Evolutionary conservation across 345 rosid species (phyloP).

Genomic region (Gossypium stocksii): DNA sequence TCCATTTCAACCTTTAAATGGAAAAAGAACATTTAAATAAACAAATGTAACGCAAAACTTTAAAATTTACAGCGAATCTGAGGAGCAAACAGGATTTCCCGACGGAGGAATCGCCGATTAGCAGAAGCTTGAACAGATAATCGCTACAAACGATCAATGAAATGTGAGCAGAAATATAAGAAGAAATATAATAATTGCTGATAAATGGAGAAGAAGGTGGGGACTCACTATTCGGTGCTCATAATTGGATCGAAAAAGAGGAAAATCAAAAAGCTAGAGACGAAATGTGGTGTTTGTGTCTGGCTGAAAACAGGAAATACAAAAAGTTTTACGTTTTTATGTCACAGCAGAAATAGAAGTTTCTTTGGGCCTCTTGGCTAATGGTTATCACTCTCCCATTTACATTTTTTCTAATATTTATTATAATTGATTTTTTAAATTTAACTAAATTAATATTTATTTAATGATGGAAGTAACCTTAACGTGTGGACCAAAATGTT

Average conservation of each 20-base stretch:
- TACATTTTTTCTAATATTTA: no score
- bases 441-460: no score
- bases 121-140: conserved; percentile 72
- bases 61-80: conserved; percentile 60
- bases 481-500: no score
- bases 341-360: no score
- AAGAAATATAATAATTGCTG: not conserved
- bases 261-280: not conserved
- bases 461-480: no score
- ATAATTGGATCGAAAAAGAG: conserved; percentile 24
- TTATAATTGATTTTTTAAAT: no score
- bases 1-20: not conserved
- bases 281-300: no score
- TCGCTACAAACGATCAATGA: conserved; percentile 32
- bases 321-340: no score
- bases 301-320: no score
- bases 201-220: not conserved
- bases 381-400: no score
- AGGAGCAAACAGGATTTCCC: conserved; percentile 82
- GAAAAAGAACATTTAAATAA: not conserved
- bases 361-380: no score
- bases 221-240: conserved; percentile 55
- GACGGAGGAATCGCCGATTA: conserved; percentile 80
- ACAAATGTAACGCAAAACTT: not conserved
- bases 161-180: not conserved